Evolutionary conservation across 306 rosid species (phyloP), one percentile per base, ranked within the genome.

Genomic region (Abrus pulchellus): DNA sequence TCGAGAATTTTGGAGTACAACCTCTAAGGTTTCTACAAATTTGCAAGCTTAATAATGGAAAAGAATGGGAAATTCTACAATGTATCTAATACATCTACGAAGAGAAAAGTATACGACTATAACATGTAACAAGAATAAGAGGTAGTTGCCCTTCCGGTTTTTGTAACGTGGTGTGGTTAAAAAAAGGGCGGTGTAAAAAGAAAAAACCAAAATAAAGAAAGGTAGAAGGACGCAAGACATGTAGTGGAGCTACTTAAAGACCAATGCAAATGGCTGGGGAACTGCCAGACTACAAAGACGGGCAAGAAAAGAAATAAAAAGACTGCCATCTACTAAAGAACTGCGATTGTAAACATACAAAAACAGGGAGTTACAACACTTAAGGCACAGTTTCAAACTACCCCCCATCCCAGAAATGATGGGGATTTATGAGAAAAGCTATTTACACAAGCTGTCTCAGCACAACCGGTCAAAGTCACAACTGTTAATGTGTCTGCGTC

Each of bases 401-500:
- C 68, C 0, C 47, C 14, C 20, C 20, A 36, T 52, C 67, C 41
- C 30, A 56, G 8, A 73, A 55, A 56, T 13, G 40, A 55, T 38
- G 66, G 53, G 28, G n/a, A 20, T 29, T 7, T 33, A 47, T 63
- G 8, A 36, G 32, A 49, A 33, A 34, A 33, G 40, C 71, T 61
- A 62, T 20, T 63, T 14, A 62, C 38, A 49, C 72, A 63, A 48
- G 10, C 38, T 47, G 49, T 48, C 62, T 61, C 36, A 36, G 28
- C 36, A 63, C 61, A 14, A 45, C 47, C 34, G 36, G n/a, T 65
- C 34, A 20, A 65, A 65, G 32, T 8, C 36, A 67, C 61, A 14
- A 45, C 47, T 30, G 32, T 44, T 59, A 57, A 30, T 73, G 66
- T 50, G 75, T 38, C 78, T 41, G 7, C 6, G 10, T 38, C 53